A percentile compares a stretch with the other conserved stretches of the same genome.
Conservation (phyloP, 768 basidiomycete species). For the Melanogaster broomeanus region DNA sequence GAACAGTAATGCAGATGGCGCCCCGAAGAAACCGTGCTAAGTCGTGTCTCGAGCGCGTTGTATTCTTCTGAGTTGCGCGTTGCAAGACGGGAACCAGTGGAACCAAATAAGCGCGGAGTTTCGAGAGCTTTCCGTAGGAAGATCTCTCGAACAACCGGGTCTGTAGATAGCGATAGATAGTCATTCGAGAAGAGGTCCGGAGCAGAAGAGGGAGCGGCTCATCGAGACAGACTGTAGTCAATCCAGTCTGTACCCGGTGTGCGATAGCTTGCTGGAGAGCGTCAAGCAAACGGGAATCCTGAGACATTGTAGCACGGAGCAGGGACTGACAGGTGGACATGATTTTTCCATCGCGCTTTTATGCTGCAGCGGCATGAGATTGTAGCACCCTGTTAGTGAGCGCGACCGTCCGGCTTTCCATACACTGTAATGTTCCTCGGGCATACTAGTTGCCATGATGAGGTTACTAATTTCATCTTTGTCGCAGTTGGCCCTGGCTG, state of each 20-base stretch:
- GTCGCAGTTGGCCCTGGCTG: no score
- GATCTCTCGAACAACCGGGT: conserved; percentile 29
- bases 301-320: conserved; percentile 5
- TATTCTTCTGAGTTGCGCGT: conserved; percentile 35
- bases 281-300: conserved; percentile 2
- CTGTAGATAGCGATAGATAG: conserved; percentile 47
- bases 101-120: conserved; percentile 38
- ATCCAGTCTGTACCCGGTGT: conserved; percentile 2
- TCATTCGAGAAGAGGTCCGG: conserved; percentile 50
- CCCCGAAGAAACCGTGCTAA: conserved; percentile 18
- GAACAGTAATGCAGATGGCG: conserved; percentile 48
- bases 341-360: no score
- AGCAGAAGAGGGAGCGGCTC: conserved; percentile 15
- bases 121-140: conserved; percentile 34
- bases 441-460: no score
- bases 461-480: no score
- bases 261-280: conserved; percentile 17
- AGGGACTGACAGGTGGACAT: not conserved
- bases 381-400: no score
- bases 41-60: conserved; percentile 11
- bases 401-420: no score
- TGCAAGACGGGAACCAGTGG: conserved; percentile 52
- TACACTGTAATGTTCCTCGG: no score
- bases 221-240: conserved; percentile 12
- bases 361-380: no score